phyloP scores from a whole-genome alignment of 305 asterid species.

The Plantago coronopus region DNA sequence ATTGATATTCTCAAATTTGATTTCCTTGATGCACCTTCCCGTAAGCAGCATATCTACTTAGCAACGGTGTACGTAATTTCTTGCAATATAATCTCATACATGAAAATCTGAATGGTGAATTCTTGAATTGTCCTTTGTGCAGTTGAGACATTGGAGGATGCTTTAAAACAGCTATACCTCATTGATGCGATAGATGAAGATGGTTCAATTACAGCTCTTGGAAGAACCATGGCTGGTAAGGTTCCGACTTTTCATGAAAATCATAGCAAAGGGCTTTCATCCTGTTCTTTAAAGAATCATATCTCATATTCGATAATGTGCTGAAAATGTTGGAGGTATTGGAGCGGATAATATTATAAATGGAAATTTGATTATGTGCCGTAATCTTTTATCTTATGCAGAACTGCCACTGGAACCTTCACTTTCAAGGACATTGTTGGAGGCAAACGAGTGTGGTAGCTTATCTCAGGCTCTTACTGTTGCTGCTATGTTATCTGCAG shows the following conservation, averaged over 20 bases:
- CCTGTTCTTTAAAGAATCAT: conserved; percentile 1
- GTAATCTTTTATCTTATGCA: conserved; percentile 40
- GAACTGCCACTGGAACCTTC: conserved; percentile 98
- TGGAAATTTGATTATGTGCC: conserved; percentile 20
- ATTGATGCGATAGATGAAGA: conserved; percentile 85
- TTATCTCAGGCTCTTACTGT: conserved; percentile 86
- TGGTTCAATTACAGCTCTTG: conserved; percentile 74
- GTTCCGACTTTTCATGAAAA: conserved; percentile 13
- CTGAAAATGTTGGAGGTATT: conserved; percentile 7
- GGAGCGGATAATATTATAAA: neutral
- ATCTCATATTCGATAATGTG: neutral
- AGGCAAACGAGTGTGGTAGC: conserved; percentile 86
- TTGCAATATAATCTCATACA: conserved; percentile 16
- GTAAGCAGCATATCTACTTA: conserved; percentile 36
- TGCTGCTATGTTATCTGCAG: conserved; percentile 94
- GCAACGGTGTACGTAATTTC: conserved; percentile 14
- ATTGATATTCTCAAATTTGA: conserved; percentile 90
- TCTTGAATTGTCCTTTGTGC: conserved; percentile 32
- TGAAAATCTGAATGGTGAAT: conserved; percentile 15
- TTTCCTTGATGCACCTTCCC: conserved; percentile 90
- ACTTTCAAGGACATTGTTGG: conserved; percentile 83
- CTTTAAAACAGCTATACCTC: conserved; percentile 79
- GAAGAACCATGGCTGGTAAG: conserved; percentile 87
- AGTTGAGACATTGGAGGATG: conserved; percentile 93
- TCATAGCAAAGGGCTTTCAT: neutral